Base-by-base conservation (phyloP, 1,284 basidiomycete species). In the Pseudozyma thailandica region DNA sequence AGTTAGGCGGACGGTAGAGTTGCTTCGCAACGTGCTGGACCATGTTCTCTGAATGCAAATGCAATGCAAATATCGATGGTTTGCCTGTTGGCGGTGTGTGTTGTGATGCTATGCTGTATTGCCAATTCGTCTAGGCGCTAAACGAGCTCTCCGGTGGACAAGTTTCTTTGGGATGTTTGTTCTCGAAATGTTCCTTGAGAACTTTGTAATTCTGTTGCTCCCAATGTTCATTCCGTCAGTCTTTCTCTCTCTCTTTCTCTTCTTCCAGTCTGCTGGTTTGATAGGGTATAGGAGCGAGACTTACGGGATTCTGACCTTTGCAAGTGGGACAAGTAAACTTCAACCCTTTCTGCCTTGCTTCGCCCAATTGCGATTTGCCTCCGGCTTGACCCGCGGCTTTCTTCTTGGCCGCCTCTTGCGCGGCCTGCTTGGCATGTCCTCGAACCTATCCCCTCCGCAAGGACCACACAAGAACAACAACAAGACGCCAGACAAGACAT, bases 1-100 rank as follows among this genome's bases (percentile, higher is more conserved):
- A 76, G 90, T 90, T 80, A 87, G 51, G 84, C 70, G 74, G 88
- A 91, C 72, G 85, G 90, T 45, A 80, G 81, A 1, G 82, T 26
- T 50, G 56, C 47, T 88, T 85, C 58, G 87, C 85, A 64, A 86
- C 85, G 65, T 87, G 71, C 53, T 53, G 33, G 23, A 58, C 2
- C 4, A 38, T 15, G 46, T 59, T 9, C 9, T 59, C 25, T 49
- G 25, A 38, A 20, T 6, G 44, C 18, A 30, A 8, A 33, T 4
- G 31, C 31, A n/a, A n/a, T n/a, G n/a, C n/a, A n/a, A n/a, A n/a
- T n/a, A n/a, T n/a, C n/a, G n/a, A n/a, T n/a, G n/a, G n/a, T n/a
- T n/a, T n/a, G n/a, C n/a, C n/a, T n/a, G n/a, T n/a, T n/a, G n/a
- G n/a, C n/a, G n/a, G n/a, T n/a, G n/a, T n/a, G n/a, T n/a, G n/a